phyloP scores from a whole-genome alignment of 2,329 filamentous ascomycete species.

The Cladosporium sp. region DNA sequence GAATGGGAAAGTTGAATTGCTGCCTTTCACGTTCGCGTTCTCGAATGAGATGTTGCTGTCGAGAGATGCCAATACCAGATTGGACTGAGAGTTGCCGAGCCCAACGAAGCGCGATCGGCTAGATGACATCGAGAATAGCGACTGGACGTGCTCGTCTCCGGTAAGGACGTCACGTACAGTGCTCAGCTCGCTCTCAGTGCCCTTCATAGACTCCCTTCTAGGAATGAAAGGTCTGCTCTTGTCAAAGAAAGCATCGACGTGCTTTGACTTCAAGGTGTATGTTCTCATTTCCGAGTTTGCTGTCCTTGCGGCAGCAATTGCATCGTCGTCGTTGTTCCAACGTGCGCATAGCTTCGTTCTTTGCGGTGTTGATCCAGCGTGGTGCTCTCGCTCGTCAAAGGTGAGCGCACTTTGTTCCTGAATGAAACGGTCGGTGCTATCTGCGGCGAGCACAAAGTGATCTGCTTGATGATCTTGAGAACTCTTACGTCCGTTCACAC shows the following conservation, averaged over 20 bases:
- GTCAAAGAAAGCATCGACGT: slow-evolving; percentile 38
- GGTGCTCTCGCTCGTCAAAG: slow-evolving; percentile 36
- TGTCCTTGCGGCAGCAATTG: slow-evolving; percentile 21
- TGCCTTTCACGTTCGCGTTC: slow-evolving; percentile 2
- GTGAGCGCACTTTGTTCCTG: slow-evolving; percentile 43
- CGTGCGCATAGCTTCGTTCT: slow-evolving; percentile 24
- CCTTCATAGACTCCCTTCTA: slow-evolving; percentile 9
- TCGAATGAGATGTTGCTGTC: slow-evolving; percentile 44
- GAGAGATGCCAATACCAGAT: slow-evolving; percentile 45
- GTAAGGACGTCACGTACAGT: slow-evolving; percentile 40
- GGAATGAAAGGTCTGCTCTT: slow-evolving; percentile 21
- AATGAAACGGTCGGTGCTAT: slow-evolving; percentile 45
- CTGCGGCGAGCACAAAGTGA: slow-evolving; percentile 42
- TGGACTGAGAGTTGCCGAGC: slow-evolving; percentile 40
- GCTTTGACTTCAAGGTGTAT: slow-evolving; percentile 38
- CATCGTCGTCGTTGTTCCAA: slow-evolving; percentile 27
- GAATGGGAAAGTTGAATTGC: slow-evolving; percentile 42
- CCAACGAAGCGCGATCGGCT: slow-evolving; percentile 47
- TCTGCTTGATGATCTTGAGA: slow-evolving; percentile 31
- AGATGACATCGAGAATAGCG: slow-evolving; percentile 44
- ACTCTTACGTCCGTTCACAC: not conserved
- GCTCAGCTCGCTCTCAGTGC: slow-evolving; percentile 5
- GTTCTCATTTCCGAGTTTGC: slow-evolving; percentile 22
- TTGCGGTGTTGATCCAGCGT: slow-evolving; percentile 26
- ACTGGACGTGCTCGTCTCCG: slow-evolving; percentile 40